Conservation (phyloP, 108 stramenopile genomes). For the Conticribra guillardii region DNA sequence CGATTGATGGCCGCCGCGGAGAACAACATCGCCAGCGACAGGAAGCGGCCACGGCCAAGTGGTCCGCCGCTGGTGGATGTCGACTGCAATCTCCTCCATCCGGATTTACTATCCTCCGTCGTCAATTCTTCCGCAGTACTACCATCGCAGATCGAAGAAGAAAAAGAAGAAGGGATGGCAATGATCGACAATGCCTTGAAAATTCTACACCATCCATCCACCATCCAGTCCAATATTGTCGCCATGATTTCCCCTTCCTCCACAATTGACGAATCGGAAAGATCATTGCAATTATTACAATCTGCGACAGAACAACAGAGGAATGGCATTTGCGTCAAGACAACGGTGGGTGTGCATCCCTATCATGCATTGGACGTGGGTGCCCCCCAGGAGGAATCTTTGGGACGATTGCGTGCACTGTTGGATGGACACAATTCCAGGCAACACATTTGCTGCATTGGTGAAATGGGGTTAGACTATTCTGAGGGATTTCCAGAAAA, state of each 20-base stretch:
- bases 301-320: constrained; percentile 19
- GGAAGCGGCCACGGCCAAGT: no score
- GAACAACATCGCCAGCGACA: no score
- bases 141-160: no score
- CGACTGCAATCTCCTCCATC: no score
- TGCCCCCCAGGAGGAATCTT: constrained; percentile 1
- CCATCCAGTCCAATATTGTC: constrained; percentile 51
- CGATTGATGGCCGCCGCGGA: no score
- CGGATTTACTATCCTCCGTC: no score
- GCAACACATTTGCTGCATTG: constrained; percentile 58
- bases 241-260: constrained; percentile 78
- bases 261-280: constrained; percentile 65
- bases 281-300: constrained; percentile 20
- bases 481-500: constrained; percentile 77
- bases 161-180: no score
- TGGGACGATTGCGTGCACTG: constrained; percentile 21
- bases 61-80: no score
- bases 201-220: constrained; percentile 52
- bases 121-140: no score
- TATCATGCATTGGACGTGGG: constrained; percentile 65
- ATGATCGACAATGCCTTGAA: no score
- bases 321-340: constrained; percentile 38
- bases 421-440: constrained; percentile 13
- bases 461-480: constrained; percentile 81
- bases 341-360: constrained; percentile 82